Conservation (phyloP, 106 monocot species). For the Gastrodia elata region DNA sequence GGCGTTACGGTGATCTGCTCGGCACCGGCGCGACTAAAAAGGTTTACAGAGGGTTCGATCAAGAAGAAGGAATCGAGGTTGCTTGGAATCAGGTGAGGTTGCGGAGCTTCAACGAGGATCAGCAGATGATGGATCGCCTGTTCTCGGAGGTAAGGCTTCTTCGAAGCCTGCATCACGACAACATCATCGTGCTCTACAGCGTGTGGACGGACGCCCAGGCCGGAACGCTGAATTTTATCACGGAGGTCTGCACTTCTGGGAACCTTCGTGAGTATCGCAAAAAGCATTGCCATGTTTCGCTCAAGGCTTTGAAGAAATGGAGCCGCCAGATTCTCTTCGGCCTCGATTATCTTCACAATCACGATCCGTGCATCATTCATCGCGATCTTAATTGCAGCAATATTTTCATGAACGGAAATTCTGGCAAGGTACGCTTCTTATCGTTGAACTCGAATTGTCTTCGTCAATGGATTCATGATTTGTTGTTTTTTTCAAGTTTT, state of each 20-base stretch:
- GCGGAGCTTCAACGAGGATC: constrained; percentile 22
- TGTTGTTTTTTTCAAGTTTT: neutral
- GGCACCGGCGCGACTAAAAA: constrained; percentile 64
- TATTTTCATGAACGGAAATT: constrained; percentile 81
- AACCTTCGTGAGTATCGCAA: constrained; percentile 56
- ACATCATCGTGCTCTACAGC: constrained; percentile 57
- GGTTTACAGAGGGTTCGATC: constrained; percentile 84
- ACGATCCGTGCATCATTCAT: constrained; percentile 84
- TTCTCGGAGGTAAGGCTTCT: constrained; percentile 66
- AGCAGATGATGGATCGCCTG: constrained; percentile 29
- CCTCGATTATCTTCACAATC: constrained; percentile 67
- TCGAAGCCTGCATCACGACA: constrained; percentile 41
- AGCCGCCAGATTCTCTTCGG: constrained; percentile 61
- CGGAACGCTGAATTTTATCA: constrained; percentile 74
- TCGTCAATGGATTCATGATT: neutral
- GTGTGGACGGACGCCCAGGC: constrained; percentile 13
- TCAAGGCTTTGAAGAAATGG: constrained; percentile 86
- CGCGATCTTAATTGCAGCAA: constrained; percentile 91
- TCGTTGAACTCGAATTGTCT: neutral
- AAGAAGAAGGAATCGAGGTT: constrained; percentile 76
- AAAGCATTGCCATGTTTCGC: constrained; percentile 56
- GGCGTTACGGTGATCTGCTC: constrained; percentile 58
- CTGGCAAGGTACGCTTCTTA: constrained; percentile 32
- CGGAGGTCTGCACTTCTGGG: constrained; percentile 86
- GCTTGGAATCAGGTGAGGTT: constrained; percentile 83